phyloP scores from a whole-genome alignment of 148 eudicot genomes.

The Limonium bicolor region DNA sequence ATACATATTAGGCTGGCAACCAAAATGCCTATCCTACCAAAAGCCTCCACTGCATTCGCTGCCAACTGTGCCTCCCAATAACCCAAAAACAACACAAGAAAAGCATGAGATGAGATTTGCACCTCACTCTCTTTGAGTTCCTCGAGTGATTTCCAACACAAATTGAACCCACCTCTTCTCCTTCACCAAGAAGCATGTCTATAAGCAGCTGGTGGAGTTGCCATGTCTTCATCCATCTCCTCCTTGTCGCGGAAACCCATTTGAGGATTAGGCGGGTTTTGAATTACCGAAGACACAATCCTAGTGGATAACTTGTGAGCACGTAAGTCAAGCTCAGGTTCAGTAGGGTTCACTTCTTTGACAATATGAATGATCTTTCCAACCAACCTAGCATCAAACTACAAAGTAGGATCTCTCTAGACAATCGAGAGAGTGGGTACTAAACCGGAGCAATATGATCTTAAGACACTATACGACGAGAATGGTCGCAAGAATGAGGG shows the following conservation, averaged over 20 bases:
- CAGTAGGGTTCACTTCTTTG: slow-evolving; percentile 18
- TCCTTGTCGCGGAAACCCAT: slow-evolving; percentile 36
- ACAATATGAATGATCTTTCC: slow-evolving; percentile 21
- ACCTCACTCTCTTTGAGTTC: slow-evolving; percentile 23
- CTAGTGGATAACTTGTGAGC: slow-evolving; percentile 11
- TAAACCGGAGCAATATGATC: too few relatives aligned
- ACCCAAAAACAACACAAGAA: slow-evolving; percentile 38
- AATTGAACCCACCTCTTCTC: slow-evolving; percentile 27
- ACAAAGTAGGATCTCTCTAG: too few relatives aligned
- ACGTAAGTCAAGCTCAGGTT: slow-evolving; percentile 27
- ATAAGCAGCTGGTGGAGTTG: slow-evolving; percentile 19
- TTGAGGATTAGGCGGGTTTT: slow-evolving; percentile 13
- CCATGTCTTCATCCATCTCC: slow-evolving; percentile 18
- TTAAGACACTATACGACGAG: too few relatives aligned
- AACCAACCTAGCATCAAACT: too few relatives aligned
- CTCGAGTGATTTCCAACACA: slow-evolving; percentile 50
- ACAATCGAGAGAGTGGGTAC: too few relatives aligned
- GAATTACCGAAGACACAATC: slow-evolving; percentile 23
- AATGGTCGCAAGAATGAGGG: too few relatives aligned
- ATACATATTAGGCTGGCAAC: slow-evolving; percentile 39
- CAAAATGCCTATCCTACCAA: slow-evolving; percentile 54
- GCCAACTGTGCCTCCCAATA: slow-evolving; percentile 32
- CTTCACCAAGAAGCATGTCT: slow-evolving; percentile 20
- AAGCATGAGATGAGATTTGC: slow-evolving; percentile 28
- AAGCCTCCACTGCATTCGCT: slow-evolving; percentile 52